phyloP scores from a whole-genome alignment of 1,139 yeast genomes.

The Pichia sp. region DNA sequence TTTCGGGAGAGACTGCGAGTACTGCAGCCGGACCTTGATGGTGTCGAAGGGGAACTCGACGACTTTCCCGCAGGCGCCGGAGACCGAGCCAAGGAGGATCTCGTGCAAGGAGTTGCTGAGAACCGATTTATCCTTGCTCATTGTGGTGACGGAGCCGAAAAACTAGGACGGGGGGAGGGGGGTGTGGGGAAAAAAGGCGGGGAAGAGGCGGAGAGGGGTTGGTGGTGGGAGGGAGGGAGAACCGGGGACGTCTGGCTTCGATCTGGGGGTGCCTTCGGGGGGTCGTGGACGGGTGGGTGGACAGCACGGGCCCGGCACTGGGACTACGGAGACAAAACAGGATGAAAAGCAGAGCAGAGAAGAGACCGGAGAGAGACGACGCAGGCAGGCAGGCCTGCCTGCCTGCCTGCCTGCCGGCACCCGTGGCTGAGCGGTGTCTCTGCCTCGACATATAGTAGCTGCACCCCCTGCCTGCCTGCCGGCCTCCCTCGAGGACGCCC shows the following conservation, averaged over 20 bases:
- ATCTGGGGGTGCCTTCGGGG: background rate
- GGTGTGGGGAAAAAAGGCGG: background rate
- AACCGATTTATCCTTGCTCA: constrained; percentile 16
- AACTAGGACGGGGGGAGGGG: background rate
- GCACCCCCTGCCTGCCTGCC: too few relatives aligned
- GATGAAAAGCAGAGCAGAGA: background rate
- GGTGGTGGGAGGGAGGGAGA: background rate
- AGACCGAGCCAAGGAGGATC: constrained; percentile 42
- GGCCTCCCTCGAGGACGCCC: too few relatives aligned
- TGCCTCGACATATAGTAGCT: background rate
- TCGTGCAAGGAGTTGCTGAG: constrained; percentile 28
- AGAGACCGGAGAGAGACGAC: background rate
- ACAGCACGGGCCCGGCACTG: too few relatives aligned
- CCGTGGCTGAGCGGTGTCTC: background rate
- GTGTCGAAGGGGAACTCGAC: constrained; percentile 94
- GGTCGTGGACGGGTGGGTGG: too few relatives aligned
- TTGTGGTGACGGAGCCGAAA: background rate
- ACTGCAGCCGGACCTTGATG: constrained; percentile 79
- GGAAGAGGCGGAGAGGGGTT: background rate
- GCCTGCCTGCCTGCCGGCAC: too few relatives aligned
- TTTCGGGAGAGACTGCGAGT: constrained; percentile 49
- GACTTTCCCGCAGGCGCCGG: constrained; percentile 82
- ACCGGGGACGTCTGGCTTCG: background rate
- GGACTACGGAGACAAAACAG: too few relatives aligned
- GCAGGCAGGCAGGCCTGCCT: too few relatives aligned